Evolutionary conservation across 2,329 filamentous ascomycete genomes (phyloP).

Genomic region (Fusarium torreyae): DNA sequence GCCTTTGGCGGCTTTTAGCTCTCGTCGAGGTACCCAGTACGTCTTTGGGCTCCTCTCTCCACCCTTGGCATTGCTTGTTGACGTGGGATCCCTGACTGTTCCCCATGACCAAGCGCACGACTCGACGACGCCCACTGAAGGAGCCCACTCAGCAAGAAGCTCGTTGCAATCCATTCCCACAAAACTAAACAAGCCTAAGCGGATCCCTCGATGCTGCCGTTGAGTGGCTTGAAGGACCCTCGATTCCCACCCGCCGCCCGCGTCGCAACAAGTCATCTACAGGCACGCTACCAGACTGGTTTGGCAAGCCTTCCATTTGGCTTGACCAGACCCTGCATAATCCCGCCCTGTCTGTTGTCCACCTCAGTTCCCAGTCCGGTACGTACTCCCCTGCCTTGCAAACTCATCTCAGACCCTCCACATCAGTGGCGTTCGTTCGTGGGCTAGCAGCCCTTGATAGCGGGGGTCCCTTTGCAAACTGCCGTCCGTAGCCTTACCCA

Average conservation of each 20-base stretch:
- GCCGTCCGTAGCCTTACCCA: constrained; percentile 53
- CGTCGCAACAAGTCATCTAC: constrained; percentile 42
- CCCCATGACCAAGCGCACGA: constrained; percentile 48
- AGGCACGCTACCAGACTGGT: constrained; percentile 35
- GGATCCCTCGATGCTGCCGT: constrained; percentile 51
- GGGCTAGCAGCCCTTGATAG: constrained; percentile 41
- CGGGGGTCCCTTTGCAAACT: constrained; percentile 51
- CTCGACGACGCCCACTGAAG: constrained; percentile 42
- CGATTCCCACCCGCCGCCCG: constrained; percentile 45
- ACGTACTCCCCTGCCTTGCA: constrained; percentile 43
- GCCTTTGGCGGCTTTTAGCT: constrained; percentile 45
- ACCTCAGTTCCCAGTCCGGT: constrained; percentile 48
- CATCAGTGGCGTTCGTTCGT: constrained; percentile 52
- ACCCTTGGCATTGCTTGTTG: constrained; percentile 49
- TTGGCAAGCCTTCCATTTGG: constrained; percentile 34
- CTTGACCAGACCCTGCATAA: constrained; percentile 53
- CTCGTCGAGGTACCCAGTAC: constrained; percentile 46
- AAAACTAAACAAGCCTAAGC: constrained; percentile 49
- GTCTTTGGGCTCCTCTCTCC: constrained; percentile 34
- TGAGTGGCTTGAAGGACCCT: constrained; percentile 50
- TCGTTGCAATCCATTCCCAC: constrained; percentile 48
- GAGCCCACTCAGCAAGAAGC: constrained; percentile 37
- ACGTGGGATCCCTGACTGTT: constrained; percentile 45
- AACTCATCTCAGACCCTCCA: constrained; percentile 51
- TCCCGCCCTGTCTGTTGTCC: constrained; percentile 46